Evolutionary conservation across 768 basidiomycete species (phyloP).

Genomic region (Mycena metata): DNA sequence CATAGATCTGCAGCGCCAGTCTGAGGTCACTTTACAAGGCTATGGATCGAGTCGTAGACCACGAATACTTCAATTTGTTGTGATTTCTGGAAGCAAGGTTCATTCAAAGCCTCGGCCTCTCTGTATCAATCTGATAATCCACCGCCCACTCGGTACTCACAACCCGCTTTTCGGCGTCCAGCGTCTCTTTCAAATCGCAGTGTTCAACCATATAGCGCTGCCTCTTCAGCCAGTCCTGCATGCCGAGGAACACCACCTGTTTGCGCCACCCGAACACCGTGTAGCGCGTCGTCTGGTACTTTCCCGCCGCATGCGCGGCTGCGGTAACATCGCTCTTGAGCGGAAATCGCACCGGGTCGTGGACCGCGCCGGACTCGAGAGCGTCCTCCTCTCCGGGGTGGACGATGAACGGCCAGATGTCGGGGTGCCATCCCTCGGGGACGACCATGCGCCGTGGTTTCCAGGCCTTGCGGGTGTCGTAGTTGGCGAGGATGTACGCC

Average conservation of each 20-base stretch:
- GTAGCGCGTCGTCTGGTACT: neutral
- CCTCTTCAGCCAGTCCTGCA: neutral
- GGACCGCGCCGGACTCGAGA: too few relatives aligned
- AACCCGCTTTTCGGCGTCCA: neutral
- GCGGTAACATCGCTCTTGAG: too few relatives aligned
- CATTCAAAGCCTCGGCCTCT: too few relatives aligned
- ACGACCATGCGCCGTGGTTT: neutral
- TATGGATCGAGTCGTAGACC: too few relatives aligned
- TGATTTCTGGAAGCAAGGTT: too few relatives aligned
- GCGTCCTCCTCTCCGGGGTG: too few relatives aligned
- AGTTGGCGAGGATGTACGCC: slow-evolving; percentile 1
- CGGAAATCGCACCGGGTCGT: too few relatives aligned
- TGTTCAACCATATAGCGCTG: neutral
- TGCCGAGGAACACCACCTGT: neutral
- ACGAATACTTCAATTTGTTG: too few relatives aligned
- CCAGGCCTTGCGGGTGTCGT: neutral
- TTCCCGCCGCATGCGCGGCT: neutral
- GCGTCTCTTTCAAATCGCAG: slow-evolving; percentile 2
- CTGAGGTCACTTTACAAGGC: too few relatives aligned
- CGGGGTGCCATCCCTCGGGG: slow-evolving; percentile 4
- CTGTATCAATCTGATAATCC: too few relatives aligned
- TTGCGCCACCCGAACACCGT: slow-evolving; percentile 4
- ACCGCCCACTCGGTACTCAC: neutral
- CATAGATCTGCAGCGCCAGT: too few relatives aligned
- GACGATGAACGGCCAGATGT: neutral